Evolutionary conservation across 2,329 filamentous ascomycete species (phyloP).

Genomic region (Alternaria burnsii): DNA sequence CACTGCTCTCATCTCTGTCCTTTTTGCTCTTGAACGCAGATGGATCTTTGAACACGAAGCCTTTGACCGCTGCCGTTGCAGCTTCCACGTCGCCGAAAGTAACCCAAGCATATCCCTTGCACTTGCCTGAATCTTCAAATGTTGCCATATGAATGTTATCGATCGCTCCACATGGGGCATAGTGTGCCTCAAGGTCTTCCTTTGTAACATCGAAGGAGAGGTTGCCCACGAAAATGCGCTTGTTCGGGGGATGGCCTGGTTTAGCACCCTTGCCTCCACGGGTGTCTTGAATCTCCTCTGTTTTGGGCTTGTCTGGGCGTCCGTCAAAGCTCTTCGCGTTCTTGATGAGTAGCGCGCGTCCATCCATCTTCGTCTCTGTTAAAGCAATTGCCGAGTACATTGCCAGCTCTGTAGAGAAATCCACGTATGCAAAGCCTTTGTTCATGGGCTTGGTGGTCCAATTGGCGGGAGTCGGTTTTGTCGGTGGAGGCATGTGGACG

Average conservation of each 20-base stretch:
- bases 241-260: slow-evolving; percentile 70
- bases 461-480: slow-evolving; percentile 41
- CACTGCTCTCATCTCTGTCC: slow-evolving; percentile 64
- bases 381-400: slow-evolving; percentile 81
- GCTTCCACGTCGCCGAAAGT: slow-evolving; percentile 83
- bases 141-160: slow-evolving; percentile 88
- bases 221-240: slow-evolving; percentile 81
- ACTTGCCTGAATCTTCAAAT: slow-evolving; percentile 96
- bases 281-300: slow-evolving; percentile 34
- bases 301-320: slow-evolving; percentile 73
- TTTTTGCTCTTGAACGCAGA: slow-evolving; percentile 57
- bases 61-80: slow-evolving; percentile 79
- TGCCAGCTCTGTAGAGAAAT: slow-evolving; percentile 75
- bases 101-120: slow-evolving; percentile 97
- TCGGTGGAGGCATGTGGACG: slow-evolving; percentile 76
- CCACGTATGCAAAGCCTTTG: slow-evolving; percentile 95
- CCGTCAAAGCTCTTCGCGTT: slow-evolving; percentile 89
- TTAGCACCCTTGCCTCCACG: slow-evolving; percentile 44
- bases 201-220: slow-evolving; percentile 66
- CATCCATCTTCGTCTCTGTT: slow-evolving; percentile 81
- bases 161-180: slow-evolving; percentile 83
- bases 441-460: slow-evolving; percentile 70
- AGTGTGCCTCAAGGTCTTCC: slow-evolving; percentile 81
- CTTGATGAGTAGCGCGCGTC: slow-evolving; percentile 90
- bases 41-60: slow-evolving; percentile 76